Conservation (phyloP, 2,329 filamentous ascomycete genomes). For the Trichoderma semiorbis region DNA sequence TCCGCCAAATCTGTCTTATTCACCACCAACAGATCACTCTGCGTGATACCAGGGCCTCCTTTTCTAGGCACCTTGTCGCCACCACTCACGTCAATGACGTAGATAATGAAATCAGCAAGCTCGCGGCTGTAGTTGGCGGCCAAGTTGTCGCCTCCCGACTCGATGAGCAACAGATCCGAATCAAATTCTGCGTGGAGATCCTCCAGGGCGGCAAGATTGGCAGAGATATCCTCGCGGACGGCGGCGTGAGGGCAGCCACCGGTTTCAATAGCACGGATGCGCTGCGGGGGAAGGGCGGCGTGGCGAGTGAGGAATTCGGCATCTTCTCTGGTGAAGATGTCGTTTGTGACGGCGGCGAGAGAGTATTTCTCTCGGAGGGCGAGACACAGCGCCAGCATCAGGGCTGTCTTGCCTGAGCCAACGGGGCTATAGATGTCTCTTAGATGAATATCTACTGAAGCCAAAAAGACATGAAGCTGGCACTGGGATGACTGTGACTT, state of each 20-base stretch:
- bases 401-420: slow-evolving; percentile 92
- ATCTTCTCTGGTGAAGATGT: slow-evolving; percentile 98
- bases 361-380: slow-evolving; percentile 76
- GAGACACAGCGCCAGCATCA: slow-evolving; percentile 91
- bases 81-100: slow-evolving; percentile 95
- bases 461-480: background rate
- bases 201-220: slow-evolving; percentile 89
- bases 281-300: slow-evolving; percentile 73
- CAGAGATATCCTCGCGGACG: slow-evolving; percentile 92
- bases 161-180: slow-evolving; percentile 85
- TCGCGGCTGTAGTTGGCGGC: slow-evolving; percentile 96
- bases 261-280: slow-evolving; percentile 95
- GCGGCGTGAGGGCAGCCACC: slow-evolving; percentile 96
- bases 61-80: slow-evolving; percentile 97
- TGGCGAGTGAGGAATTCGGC: slow-evolving; percentile 93
- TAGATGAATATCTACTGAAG: background rate
- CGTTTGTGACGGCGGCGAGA: slow-evolving; percentile 94
- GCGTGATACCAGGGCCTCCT: slow-evolving; percentile 94
- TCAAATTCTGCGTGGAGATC: slow-evolving; percentile 77
- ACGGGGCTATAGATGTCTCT: slow-evolving; percentile 64
- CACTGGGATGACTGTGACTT: slow-evolving; percentile 30
- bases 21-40: slow-evolving; percentile 87
- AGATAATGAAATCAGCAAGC: slow-evolving; percentile 95
- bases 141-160: slow-evolving; percentile 93
- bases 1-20: slow-evolving; percentile 97